Base-by-base conservation (phyloP, 176 grass and related monocot species). In the Aegilops bicornis region DNA sequence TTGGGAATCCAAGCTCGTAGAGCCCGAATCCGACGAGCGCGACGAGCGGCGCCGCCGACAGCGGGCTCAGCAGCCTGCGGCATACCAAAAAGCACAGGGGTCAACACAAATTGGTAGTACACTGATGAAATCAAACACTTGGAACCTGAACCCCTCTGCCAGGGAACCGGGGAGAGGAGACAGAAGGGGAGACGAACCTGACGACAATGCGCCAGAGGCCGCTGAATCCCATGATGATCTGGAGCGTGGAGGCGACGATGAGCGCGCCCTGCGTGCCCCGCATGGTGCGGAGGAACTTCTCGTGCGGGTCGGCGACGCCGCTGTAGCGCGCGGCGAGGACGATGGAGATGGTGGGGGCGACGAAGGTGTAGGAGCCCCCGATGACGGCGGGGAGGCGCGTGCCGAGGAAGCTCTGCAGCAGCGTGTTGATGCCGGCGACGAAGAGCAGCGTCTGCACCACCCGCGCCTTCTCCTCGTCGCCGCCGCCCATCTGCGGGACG, bases 401-500 rank as follows among this genome's bases (percentile, higher is more conserved):
- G 78, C 97, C 97, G 54, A 94, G 85, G 54, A 91, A 79, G 84
- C 92, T 96, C 84, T 98, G 94, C 4, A 98, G 42, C 61, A 98
- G 86, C 63, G 97, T 98, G 91, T 92, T 98, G 71, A 98, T 88
- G 6, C 97, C 97, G 23, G 97, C 83, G 50, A 98, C 94, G 79
- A 98, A 92, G 16, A 96, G 87, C 79, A 98, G 71, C 54, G 97
- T 98, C 85, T 98, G 97, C 62, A 98, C 90, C 82, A 98, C 94
- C 83, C 84, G 88, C 36, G 97, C 94, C 81, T 94, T 98, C 63
- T 98, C 97, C 60, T 96, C 93, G 87, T 89, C 87, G 81, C 89
- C 92, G 77, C 92, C 92, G 73, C 92, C 92, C 92, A 94, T 94
- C 86, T 91, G 92, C 33, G 92, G 92, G 11, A 94, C 92, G 81